Percentiles rank a stretch among this genome's conserved stretches.
Conservation (phyloP, 2,329 filamentous ascomycete species). For the Curvularia lunata region DNA sequence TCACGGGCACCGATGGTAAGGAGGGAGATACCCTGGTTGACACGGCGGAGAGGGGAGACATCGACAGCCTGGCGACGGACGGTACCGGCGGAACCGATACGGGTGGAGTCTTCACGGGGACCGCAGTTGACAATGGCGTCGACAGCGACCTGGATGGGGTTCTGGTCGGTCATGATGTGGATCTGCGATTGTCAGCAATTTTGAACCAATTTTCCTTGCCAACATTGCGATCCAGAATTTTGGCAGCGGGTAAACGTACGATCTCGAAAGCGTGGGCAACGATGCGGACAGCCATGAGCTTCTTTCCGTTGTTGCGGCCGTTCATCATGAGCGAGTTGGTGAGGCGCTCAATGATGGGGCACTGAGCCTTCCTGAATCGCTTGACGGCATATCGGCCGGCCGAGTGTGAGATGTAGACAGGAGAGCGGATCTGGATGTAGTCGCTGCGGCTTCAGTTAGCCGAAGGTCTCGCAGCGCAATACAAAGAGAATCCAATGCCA, state of each 20-base stretch:
- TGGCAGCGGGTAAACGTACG: conserved; percentile 65
- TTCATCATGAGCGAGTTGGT: conserved; percentile 99
- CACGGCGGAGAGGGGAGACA: conserved; percentile 98
- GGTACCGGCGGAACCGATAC: conserved; percentile 99
- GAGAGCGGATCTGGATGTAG: conserved; percentile 99
- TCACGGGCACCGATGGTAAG: conserved; percentile 99
- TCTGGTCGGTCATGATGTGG: conserved; percentile 99
- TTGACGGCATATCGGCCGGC: conserved; percentile 98
- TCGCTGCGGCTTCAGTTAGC: conserved; percentile 69
- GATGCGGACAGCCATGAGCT: conserved; percentile 99
- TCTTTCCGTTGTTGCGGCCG: conserved; percentile 99
- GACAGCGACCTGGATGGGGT: conserved; percentile 99
- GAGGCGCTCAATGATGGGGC: conserved; percentile 99
- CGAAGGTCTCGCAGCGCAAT: conserved; percentile 29
- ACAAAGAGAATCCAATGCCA: conserved; percentile 25
- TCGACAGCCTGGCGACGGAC: conserved; percentile 99
- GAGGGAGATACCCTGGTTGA: conserved; percentile 99
- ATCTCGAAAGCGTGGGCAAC: conserved; percentile 99
- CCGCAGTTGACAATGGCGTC: conserved; percentile 99
- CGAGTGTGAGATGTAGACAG: conserved; percentile 98
- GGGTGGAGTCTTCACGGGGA: conserved; percentile 99
- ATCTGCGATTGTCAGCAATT: conserved; percentile 65
- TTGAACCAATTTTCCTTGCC: neutral
- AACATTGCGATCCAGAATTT: neutral
- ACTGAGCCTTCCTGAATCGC: conserved; percentile 99